Evolutionary conservation across 1,284 basidiomycete genomes (phyloP).

Genomic region (Moesziomyces globuligerus): DNA sequence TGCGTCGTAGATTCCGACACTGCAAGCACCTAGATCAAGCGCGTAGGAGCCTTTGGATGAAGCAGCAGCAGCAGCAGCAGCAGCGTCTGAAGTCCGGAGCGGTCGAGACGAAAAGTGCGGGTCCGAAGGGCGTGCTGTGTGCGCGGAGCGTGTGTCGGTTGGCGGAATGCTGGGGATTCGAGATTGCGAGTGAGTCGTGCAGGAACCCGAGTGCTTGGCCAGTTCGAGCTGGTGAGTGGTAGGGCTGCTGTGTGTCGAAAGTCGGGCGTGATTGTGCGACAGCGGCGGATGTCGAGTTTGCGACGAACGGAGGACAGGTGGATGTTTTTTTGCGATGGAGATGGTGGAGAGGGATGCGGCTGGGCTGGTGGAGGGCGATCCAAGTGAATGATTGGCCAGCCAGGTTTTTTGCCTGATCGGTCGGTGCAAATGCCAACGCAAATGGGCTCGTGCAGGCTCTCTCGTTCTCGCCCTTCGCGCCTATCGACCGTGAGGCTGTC

Average conservation of each 20-base stretch:
- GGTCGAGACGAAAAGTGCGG: not conserved
- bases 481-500: not conserved
- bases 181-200: not conserved
- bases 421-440: conserved; percentile 1
- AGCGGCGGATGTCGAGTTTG: not conserved
- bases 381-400: conserved; percentile 14
- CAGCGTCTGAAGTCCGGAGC: not conserved
- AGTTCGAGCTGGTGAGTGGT: not conserved
- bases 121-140: not conserved
- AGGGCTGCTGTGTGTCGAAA: not conserved
- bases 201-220: not conserved
- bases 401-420: conserved; percentile 10
- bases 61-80: not conserved
- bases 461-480: not conserved
- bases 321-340: conserved; percentile 8
- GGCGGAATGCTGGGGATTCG: not conserved
- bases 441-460: conserved; percentile 2
- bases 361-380: conserved; percentile 19
- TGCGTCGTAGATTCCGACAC: not conserved
- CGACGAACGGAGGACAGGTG: not conserved
- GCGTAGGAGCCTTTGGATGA: not conserved
- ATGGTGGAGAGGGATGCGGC: not conserved
- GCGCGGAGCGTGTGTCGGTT: not conserved
- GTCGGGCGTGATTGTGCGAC: not conserved
- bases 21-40: not conserved